Conservation (phyloP, 441 rosid species). For the Bruguiera hainesii region DNA sequence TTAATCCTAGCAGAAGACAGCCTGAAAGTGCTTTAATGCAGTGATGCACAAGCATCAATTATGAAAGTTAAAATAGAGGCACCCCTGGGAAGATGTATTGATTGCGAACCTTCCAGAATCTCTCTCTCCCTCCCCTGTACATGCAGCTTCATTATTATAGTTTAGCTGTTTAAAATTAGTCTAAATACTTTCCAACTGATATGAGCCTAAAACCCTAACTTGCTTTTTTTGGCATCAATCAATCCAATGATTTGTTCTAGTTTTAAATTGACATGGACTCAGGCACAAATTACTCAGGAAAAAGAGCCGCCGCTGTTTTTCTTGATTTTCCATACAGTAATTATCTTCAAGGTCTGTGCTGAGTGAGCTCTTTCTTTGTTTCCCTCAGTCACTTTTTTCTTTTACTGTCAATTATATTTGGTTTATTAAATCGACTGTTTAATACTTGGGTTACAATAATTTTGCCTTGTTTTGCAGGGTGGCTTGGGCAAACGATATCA, state of each 20-base stretch:
- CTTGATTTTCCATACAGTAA: constrained; percentile 57
- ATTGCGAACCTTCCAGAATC: no score
- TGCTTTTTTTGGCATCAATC: background rate
- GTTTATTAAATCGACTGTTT: background rate
- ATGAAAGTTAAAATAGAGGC: no score
- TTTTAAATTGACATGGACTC: constrained; percentile 21
- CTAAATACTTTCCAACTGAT: background rate
- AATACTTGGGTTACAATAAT: background rate
- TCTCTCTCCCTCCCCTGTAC: background rate
- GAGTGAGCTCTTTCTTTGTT: constrained; percentile 10
- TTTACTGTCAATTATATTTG: background rate
- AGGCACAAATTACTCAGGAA: constrained; percentile 74
- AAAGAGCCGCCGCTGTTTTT: constrained; percentile 76
- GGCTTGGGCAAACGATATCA: constrained; percentile 61
- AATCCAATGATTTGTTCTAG: constrained; percentile 2
- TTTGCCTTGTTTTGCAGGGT: constrained; percentile 46
- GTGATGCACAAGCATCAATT: no score
- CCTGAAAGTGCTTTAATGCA: background rate
- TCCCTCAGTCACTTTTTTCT: background rate
- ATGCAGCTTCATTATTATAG: background rate
- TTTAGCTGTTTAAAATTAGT: background rate
- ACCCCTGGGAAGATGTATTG: no score
- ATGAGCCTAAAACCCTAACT: background rate
- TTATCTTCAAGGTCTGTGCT: constrained; percentile 64
- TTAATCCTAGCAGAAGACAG: background rate